A percentile compares a stretch with the other conserved stretches of the same genome.
Conservation (phyloP, 371 early-diverging fungal genomes). For the Mucor indicus region DNA sequence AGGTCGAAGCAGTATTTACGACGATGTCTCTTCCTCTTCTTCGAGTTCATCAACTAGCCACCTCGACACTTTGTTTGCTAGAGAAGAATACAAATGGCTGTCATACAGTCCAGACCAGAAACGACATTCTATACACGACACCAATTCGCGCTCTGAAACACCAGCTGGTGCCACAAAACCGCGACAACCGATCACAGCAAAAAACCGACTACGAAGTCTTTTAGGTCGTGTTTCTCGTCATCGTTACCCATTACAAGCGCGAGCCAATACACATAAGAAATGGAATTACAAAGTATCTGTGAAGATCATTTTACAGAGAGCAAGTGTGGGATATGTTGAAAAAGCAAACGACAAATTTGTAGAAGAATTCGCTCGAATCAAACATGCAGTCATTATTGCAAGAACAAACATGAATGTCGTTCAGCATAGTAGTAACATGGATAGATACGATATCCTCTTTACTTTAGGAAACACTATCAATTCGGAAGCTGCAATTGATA, state of each 20-base stretch:
- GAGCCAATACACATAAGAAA: too few relatives aligned
- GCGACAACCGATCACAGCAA: too few relatives aligned
- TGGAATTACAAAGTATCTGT: not conserved
- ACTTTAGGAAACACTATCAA: not conserved
- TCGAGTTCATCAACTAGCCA: not conserved
- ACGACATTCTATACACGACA: not conserved
- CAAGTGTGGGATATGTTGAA: not conserved
- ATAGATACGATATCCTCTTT: not conserved
- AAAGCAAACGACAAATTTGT: not conserved
- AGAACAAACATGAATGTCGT: slow-evolving; percentile 1
- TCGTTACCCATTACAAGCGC: too few relatives aligned
- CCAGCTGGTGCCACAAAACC: too few relatives aligned
- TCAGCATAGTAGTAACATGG: not conserved
- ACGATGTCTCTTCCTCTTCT: slow-evolving; percentile 4
- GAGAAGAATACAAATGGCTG: slow-evolving; percentile 20
- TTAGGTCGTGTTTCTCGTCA: too few relatives aligned
- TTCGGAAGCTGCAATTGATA: slow-evolving; percentile 10
- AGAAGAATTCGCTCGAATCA: slow-evolving; percentile 3
- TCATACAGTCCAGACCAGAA: not conserved
- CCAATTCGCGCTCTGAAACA: too few relatives aligned
- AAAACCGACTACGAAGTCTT: too few relatives aligned
- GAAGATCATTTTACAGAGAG: slow-evolving; percentile 3
- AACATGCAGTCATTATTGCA: not conserved
- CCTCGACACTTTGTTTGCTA: slow-evolving; percentile 14
- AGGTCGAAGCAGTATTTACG: not conserved